A percentile compares a stretch with the other conserved stretches of the same genome.
Evolutionary conservation across 371 early-diverging fungal species (phyloP).

Genomic region (Rhizopus sp.): DNA sequence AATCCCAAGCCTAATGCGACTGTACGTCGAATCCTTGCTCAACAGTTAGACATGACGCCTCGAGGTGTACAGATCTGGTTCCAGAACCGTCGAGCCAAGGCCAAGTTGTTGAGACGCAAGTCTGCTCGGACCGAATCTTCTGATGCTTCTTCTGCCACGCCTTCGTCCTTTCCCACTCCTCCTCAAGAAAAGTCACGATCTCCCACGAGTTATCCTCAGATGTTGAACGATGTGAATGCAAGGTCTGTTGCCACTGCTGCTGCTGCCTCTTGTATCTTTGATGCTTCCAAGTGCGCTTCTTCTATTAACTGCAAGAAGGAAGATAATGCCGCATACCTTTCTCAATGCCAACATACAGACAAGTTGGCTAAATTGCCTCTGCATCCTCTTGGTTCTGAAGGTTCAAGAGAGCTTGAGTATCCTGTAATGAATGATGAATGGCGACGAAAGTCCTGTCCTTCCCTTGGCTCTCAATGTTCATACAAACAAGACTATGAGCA

Average conservation of each 20-base stretch:
- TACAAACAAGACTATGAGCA: background rate
- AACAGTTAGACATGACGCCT: constrained; percentile 76
- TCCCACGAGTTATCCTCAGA: constrained; percentile 4
- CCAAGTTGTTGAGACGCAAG: constrained; percentile 40
- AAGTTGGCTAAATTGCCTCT: constrained; percentile 19
- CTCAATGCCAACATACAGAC: background rate
- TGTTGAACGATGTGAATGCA: constrained; percentile 23
- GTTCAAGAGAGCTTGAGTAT: background rate
- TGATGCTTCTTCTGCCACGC: no score
- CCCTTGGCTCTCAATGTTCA: constrained; percentile 1
- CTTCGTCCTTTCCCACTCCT: constrained; percentile 7
- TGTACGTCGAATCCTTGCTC: constrained; percentile 69
- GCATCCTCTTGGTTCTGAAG: constrained; percentile 25
- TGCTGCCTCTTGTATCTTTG: constrained; percentile 27
- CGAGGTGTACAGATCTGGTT: constrained; percentile 92
- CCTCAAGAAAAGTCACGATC: background rate
- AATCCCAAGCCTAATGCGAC: constrained; percentile 72
- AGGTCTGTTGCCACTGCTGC: constrained; percentile 13
- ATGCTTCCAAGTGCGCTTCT: background rate
- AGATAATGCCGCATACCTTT: background rate
- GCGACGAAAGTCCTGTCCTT: constrained; percentile 30
- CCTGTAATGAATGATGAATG: constrained; percentile 18
- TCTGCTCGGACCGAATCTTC: constrained; percentile 1
- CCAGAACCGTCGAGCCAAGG: constrained; percentile 89
- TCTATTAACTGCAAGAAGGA: background rate